Percentiles rank a stretch among this genome's conserved stretches.
Evolutionary conservation across 805 yeast species (phyloP).

Genomic region (Lipomyces lipofer): DNA sequence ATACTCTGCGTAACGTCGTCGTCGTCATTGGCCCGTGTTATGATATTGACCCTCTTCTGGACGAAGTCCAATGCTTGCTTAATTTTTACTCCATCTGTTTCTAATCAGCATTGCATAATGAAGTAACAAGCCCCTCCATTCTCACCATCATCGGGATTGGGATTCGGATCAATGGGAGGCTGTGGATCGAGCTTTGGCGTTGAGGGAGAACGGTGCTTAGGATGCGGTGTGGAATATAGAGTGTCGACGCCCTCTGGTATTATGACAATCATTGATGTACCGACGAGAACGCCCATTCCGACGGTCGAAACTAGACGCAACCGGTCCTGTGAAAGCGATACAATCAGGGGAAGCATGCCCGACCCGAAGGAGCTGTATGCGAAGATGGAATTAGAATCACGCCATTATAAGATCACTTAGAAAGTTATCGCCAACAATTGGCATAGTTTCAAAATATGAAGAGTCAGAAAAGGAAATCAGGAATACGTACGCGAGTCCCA

Average conservation of each 20-base stretch:
- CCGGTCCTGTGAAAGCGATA: conserved; percentile 37
- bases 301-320: conserved; percentile 49
- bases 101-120: neutral
- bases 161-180: conserved; percentile 14
- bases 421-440: too few relatives aligned
- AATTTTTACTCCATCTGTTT: neutral
- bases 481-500: conserved; percentile 36
- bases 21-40: too few relatives aligned
- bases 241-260: conserved; percentile 67
- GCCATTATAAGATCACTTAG: too few relatives aligned
- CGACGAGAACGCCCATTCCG: conserved; percentile 61
- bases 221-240: conserved; percentile 35
- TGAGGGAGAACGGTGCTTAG: conserved; percentile 14
- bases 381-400: neutral
- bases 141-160: neutral
- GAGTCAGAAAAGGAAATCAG: neutral
- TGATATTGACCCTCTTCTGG: too few relatives aligned
- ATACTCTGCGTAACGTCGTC: too few relatives aligned
- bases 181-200: conserved; percentile 2
- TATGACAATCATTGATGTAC: conserved; percentile 59
- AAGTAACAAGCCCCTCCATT: neutral
- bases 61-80: neutral
- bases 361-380: conserved; percentile 36
- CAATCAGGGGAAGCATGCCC: conserved; percentile 39
- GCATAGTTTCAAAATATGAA: too few relatives aligned